Evolutionary conservation across 2,329 filamentous ascomycete genomes (phyloP).

Genomic region (Fusarium pininemorale): DNA sequence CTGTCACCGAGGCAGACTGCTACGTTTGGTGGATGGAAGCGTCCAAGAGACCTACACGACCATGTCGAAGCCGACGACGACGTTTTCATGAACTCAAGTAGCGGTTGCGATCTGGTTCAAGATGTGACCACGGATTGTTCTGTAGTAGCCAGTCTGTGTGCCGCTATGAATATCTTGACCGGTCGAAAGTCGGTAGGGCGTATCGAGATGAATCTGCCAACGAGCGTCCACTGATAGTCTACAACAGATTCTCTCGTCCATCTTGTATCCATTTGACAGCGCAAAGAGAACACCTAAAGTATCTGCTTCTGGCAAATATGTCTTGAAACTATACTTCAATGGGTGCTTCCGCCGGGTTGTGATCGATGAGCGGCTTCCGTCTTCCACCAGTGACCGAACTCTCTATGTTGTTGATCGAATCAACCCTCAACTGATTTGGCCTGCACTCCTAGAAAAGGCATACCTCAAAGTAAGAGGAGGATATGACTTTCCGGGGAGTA

Average conservation of each 20-base stretch:
- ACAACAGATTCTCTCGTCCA: conserved; percentile 71
- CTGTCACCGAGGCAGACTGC: conserved; percentile 78
- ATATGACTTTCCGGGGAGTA: conserved; percentile 97
- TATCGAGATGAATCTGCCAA: not conserved
- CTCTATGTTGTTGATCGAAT: conserved; percentile 89
- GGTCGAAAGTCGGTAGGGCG: conserved; percentile 71
- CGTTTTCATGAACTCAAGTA: conserved; percentile 64
- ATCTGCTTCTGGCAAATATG: conserved; percentile 86
- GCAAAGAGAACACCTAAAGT: conserved; percentile 64
- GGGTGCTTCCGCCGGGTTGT: conserved; percentile 87
- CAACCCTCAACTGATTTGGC: conserved; percentile 86
- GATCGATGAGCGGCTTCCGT: conserved; percentile 88
- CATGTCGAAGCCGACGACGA: conserved; percentile 45
- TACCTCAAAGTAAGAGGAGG: conserved; percentile 95
- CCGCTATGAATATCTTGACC: conserved; percentile 74
- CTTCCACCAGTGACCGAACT: conserved; percentile 76
- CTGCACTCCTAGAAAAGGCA: conserved; percentile 92
- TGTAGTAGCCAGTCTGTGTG: conserved; percentile 93
- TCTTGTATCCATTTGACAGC: conserved; percentile 80
- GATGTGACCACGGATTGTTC: conserved; percentile 97
- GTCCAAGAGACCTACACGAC: conserved; percentile 70
- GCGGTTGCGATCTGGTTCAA: conserved; percentile 85
- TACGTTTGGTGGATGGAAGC: conserved; percentile 86
- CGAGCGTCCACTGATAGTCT: not conserved
- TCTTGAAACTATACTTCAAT: conserved; percentile 95